Conservation (phyloP, 2,329 filamentous ascomycete species). For the Colletotrichum orbiculare region DNA sequence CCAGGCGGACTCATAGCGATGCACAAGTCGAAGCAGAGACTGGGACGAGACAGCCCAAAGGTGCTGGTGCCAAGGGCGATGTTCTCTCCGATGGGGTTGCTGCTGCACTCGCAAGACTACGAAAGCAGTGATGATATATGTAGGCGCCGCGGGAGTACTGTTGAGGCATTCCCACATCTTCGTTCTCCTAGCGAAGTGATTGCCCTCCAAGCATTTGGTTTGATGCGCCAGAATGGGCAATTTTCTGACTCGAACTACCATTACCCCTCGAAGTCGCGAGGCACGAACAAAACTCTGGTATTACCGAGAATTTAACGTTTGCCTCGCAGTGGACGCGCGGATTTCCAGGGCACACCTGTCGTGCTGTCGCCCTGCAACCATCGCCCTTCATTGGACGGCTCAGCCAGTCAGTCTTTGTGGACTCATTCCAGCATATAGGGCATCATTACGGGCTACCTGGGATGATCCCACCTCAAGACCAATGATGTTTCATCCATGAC, state of each 20-base stretch:
- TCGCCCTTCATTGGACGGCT: no score
- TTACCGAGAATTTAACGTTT: no score
- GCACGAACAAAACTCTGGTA: no score
- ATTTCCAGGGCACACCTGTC: no score
- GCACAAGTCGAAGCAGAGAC: constrained; percentile 38
- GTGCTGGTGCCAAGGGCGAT: constrained; percentile 46
- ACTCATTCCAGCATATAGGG: background rate
- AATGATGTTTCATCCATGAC: constrained; percentile 6
- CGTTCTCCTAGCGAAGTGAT: no score
- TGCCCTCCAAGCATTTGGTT: background rate
- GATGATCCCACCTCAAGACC: background rate
- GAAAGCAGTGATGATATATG: constrained; percentile 53
- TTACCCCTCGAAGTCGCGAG: no score
- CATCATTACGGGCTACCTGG: background rate
- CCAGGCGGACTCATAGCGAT: constrained; percentile 50
- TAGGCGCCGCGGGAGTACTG: background rate
- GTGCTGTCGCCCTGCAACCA: no score
- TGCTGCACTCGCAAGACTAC: constrained; percentile 69
- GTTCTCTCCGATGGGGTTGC: constrained; percentile 68
- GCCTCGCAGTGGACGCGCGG: no score
- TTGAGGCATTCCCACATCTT: no score
- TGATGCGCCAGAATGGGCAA: background rate
- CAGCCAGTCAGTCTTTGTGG: background rate
- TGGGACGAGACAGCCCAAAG: constrained; percentile 35
- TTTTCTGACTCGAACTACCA: no score